Percentiles rank a stretch among this genome's conserved stretches.
phyloP scores from a whole-genome alignment of 106 monocot genomes.

The Allium sativum region DNA sequence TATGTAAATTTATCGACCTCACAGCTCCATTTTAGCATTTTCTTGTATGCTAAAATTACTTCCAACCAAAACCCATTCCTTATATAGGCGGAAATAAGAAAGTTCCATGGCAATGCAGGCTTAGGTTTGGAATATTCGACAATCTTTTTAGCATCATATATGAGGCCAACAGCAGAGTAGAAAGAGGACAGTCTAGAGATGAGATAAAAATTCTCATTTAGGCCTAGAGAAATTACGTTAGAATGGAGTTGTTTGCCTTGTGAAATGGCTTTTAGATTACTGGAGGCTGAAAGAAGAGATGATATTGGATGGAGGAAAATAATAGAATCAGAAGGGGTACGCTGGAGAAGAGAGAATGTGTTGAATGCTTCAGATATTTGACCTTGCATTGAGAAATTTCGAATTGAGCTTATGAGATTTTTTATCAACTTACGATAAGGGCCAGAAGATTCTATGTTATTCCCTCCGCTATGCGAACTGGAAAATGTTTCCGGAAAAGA shows the following conservation, averaged over 20 bases:
- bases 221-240: conserved; percentile 37
- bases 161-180: conserved; percentile 29
- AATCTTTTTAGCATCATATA: conserved; percentile 26
- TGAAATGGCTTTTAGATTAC: conserved; percentile 16
- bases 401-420: conserved; percentile 13
- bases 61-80: conserved; percentile 13
- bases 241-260: conserved; percentile 63
- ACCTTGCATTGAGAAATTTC: conserved; percentile 11
- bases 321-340: conserved; percentile 14
- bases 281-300: conserved; percentile 34
- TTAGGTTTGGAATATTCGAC: conserved; percentile 5
- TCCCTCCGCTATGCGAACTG: not conserved
- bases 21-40: conserved; percentile 35
- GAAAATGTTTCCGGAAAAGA: conserved; percentile 1
- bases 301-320: conserved; percentile 31
- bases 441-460: not conserved
- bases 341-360: conserved; percentile 37
- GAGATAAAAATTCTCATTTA: conserved; percentile 16
- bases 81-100: conserved; percentile 43
- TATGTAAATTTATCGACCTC: conserved; percentile 47
- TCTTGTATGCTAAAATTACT: conserved; percentile 22
- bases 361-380: conserved; percentile 33
- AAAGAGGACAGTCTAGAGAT: conserved; percentile 34
- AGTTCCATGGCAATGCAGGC: conserved; percentile 42
- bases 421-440: not conserved